Evolutionary conservation across 345 rosid species (phyloP).

Genomic region (Raphanus raphanistrum): DNA sequence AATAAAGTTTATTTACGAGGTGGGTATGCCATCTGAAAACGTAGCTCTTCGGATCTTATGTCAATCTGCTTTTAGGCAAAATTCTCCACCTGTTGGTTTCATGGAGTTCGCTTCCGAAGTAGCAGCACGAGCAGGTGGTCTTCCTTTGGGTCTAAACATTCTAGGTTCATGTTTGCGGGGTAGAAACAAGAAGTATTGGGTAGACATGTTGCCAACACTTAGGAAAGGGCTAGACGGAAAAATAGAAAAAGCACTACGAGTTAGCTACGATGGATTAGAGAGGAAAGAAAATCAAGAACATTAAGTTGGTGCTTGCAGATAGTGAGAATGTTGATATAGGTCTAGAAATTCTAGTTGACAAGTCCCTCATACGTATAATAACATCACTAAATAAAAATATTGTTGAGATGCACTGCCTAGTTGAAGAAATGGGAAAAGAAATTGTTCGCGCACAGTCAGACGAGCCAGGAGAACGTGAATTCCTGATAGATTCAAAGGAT

Average conservation of each 20-base stretch:
- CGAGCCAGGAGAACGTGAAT: neutral
- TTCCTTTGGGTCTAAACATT: too few species aligned
- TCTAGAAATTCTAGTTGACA: neutral
- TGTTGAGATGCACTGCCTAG: neutral
- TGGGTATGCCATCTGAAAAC: too few species aligned
- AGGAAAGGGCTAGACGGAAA: neutral
- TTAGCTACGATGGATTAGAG: neutral
- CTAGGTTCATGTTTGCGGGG: too few species aligned
- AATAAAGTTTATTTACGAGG: too few species aligned
- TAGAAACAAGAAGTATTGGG: neutral
- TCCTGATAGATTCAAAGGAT: neutral
- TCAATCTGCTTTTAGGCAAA: too few species aligned
- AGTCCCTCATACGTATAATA: neutral
- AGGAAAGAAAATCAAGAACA: neutral
- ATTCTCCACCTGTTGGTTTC: too few species aligned
- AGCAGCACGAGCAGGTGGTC: too few species aligned
- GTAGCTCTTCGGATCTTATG: too few species aligned
- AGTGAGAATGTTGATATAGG: neutral
- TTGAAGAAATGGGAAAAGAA: neutral
- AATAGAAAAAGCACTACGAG: neutral
- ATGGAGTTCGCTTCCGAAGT: too few species aligned
- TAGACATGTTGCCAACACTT: neutral
- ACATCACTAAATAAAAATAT: neutral
- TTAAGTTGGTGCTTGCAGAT: neutral
- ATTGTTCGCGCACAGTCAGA: neutral